phyloP scores from a whole-genome alignment of 225 moss, liverwort and hornwort genomes.

The Bryum argenteum region DNA sequence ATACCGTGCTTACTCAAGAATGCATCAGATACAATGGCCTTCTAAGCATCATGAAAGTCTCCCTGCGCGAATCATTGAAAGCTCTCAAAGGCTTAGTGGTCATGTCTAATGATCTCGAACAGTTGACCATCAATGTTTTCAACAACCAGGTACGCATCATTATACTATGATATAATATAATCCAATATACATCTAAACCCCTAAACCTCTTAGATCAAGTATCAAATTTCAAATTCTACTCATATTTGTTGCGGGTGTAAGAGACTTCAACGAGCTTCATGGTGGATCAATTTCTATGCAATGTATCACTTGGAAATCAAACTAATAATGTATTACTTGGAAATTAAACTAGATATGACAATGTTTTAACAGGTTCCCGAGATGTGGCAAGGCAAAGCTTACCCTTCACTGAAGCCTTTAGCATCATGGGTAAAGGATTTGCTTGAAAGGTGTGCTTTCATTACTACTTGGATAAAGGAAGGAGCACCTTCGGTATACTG shows the following conservation, averaged over 20 bases:
- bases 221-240: too few relatives aligned
- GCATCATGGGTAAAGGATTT: conserved; percentile 76
- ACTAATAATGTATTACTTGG: neutral
- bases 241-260: too few relatives aligned
- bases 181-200: too few relatives aligned
- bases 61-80: conserved; percentile 69
- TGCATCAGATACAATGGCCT: conserved; percentile 82
- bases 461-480: conserved; percentile 61
- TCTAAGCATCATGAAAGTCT: conserved; percentile 59
- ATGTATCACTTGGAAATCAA: neutral
- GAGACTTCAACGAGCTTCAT: too few relatives aligned
- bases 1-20: conserved; percentile 81
- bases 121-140: conserved; percentile 73
- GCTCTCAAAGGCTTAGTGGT: conserved; percentile 81
- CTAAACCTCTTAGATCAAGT: neutral
- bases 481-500: conserved; percentile 70
- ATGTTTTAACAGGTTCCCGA: conserved; percentile 52
- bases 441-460: conserved; percentile 77
- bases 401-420: conserved; percentile 78
- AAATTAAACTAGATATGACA: neutral
- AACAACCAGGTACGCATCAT: conserved; percentile 57
- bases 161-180: neutral
- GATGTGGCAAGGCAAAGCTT: conserved; percentile 85
- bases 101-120: conserved; percentile 80
- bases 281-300: neutral